Base-by-base conservation (phyloP, 306 rosid genomes). In the Styphnolobium japonicum region DNA sequence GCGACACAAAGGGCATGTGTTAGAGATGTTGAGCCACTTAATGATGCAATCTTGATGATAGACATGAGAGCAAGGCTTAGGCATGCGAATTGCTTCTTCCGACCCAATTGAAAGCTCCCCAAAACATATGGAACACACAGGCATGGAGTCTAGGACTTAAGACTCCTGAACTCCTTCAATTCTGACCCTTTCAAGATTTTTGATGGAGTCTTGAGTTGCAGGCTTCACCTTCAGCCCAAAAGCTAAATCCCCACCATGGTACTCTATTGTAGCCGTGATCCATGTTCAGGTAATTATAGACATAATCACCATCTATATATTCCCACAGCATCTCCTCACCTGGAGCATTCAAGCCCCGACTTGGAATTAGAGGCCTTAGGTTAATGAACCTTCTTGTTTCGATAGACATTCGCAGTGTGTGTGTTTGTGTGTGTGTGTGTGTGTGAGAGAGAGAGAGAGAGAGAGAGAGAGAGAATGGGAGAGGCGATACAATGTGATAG, bases 1-100 rank as follows among this genome's bases (percentile, higher is more conserved):
- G 51, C 51, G 18, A 16, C 51, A 71, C 49, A 71, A 31, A 3
- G 76, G 76, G 16, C 76, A 71, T 18, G 76, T 71, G 46, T 6
- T 33, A 2, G 25, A 18, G 4, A 16, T 55, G 18, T 36, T 55
- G 21, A 72, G 39, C 53, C 77, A 72, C 8, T 18, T 23, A 6
- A 40, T 23, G 11, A 56, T 73, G 55, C 78, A 73, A 22, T 14
- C 0, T 31, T 29, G 45, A 49, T 70, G 75, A 48, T n/a, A 48
- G 4, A 69, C 7, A 48, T 46, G 73, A 25, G 14, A 12, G 31
- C 56, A 67, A 6, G 57, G 73, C 1, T 27, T 6, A 1, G 57
- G 73, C 57, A 48, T 27, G 0, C 16, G 45, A 48, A 31, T 70
- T 29, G 61, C 61, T 27, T 29, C 25, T 4, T 29, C 25, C 2